phyloP scores from a whole-genome alignment of 495 filamentous ascomycete species.

The Cladorrhinum samala region DNA sequence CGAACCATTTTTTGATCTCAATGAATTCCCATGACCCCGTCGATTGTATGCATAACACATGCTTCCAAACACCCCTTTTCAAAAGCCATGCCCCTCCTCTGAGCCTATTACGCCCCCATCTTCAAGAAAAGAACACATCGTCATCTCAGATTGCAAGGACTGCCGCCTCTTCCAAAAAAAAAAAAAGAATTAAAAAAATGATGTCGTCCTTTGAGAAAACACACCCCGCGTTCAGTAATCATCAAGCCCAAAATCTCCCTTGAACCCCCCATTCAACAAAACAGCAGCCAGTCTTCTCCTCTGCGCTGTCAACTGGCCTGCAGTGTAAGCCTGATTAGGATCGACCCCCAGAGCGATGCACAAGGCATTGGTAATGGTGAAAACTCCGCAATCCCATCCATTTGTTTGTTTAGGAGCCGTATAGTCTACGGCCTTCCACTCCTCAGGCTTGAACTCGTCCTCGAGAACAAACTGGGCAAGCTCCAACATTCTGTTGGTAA shows the following conservation, averaged over 20 bases:
- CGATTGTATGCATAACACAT: too few species aligned
- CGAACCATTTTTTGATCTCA: too few species aligned
- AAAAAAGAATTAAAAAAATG: too few species aligned
- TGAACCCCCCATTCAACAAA: slow-evolving; percentile 60
- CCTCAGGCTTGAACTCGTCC: slow-evolving; percentile 45
- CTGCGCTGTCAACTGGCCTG: slow-evolving; percentile 52
- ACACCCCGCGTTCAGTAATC: too few species aligned
- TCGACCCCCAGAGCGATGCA: slow-evolving; percentile 60
- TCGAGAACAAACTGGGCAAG: slow-evolving; percentile 59
- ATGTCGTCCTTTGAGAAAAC: too few species aligned
- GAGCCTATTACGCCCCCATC: too few species aligned
- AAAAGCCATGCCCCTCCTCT: too few species aligned
- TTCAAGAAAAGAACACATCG: too few species aligned
- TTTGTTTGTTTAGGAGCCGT: slow-evolving; percentile 57
- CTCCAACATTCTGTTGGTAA: slow-evolving; percentile 21
- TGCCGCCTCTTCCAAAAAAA: too few species aligned
- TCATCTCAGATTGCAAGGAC: too few species aligned
- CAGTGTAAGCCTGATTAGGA: slow-evolving; percentile 48
- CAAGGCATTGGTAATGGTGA: slow-evolving; percentile 67
- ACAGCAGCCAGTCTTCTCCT: slow-evolving; percentile 62
- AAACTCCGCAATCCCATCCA: slow-evolving; percentile 74
- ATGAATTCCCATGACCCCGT: too few species aligned
- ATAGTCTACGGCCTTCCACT: slow-evolving; percentile 54
- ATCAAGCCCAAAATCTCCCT: slow-evolving; percentile 38
- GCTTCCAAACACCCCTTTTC: too few species aligned